phyloP scores from a whole-genome alignment of 1,139 yeast genomes.

The Suhomyces bolitotheri region DNA sequence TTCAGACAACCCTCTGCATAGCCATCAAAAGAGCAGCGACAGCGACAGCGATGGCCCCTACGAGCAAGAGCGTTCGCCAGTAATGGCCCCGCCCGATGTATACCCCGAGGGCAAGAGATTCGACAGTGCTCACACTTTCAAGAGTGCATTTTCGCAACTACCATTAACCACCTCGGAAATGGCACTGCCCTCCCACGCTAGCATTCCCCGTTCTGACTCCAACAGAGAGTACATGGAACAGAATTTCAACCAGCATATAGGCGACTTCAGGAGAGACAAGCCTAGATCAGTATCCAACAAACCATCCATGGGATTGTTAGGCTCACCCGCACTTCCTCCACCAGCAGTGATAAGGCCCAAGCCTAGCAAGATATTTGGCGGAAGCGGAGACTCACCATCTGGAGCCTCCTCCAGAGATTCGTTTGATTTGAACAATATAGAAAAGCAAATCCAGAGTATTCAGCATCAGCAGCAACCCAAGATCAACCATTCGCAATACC shows the following conservation, averaged over 20 bases:
- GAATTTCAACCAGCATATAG: constrained; percentile 16
- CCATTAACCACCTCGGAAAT: constrained; percentile 5
- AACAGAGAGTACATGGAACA: constrained; percentile 13
- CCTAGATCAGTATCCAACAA: constrained; percentile 14
- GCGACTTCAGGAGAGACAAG: constrained; percentile 18
- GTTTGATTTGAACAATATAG: constrained; percentile 13
- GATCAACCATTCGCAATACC: constrained; percentile 5
- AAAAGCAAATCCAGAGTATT: constrained; percentile 11
- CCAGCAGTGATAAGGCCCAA: constrained; percentile 8
- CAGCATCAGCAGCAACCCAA: constrained; percentile 2
- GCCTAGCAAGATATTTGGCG: constrained; percentile 4
- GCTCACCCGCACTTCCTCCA: constrained; percentile 6
- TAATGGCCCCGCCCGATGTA: constrained; percentile 1
- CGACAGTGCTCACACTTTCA: constrained; percentile 10
- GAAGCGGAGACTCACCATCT: constrained; percentile 1
- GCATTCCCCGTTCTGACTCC: constrained; percentile 9
- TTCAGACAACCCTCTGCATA: constrained; percentile 9
- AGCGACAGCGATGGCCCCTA: constrained; percentile 6
- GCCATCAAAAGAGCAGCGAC: constrained; percentile 8
- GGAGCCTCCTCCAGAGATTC: constrained; percentile 1
- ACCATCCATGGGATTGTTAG: constrained; percentile 10
- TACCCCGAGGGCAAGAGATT: constrained; percentile 6
- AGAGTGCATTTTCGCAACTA: constrained; percentile 9
- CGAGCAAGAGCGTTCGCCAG: not conserved
- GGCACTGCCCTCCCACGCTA: constrained; percentile 3